phyloP scores from a whole-genome alignment of 345 rosid species.

The Syzygium jambos region DNA sequence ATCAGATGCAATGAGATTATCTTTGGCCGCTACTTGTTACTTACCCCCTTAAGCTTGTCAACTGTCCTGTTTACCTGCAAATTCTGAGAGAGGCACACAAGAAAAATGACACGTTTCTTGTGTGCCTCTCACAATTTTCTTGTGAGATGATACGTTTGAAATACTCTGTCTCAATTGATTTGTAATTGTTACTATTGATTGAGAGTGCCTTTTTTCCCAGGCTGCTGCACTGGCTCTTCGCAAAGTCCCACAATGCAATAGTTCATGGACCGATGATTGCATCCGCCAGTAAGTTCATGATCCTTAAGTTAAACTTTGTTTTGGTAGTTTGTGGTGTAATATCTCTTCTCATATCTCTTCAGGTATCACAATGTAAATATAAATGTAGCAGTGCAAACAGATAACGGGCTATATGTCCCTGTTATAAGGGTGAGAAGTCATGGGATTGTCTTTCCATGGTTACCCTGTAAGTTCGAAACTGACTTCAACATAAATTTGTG shows the following conservation, averaged over 20 bases:
- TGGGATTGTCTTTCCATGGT: background rate
- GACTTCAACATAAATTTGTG: background rate
- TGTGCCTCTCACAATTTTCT: background rate
- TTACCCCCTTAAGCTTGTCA: background rate
- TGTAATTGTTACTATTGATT: background rate
- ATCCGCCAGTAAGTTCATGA: conserved; percentile 77
- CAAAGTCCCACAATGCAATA: conserved; percentile 93
- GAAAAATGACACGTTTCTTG: background rate
- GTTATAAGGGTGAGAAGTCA: conserved; percentile 65
- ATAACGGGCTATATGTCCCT: conserved; percentile 90
- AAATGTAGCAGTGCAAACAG: conserved; percentile 94
- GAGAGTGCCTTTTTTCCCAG: conserved; percentile 21
- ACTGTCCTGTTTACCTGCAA: background rate
- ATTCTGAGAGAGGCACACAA: background rate
- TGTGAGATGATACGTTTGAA: background rate
- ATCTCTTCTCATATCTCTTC: conserved; percentile 4
- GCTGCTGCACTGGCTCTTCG: conserved; percentile 96
- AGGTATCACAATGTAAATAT: conserved; percentile 86
- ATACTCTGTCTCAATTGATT: background rate
- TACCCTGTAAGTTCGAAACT: background rate
- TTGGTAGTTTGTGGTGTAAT: background rate
- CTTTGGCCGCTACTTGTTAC: background rate
- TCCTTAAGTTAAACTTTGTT: background rate
- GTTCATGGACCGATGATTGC: conserved; percentile 93
- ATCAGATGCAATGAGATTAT: background rate